These are phyloP conservation scores for Rhodotorula sp. DNA, from an alignment of 1,284 basidiomycete species.

Conservation along the genomic window DNA sequence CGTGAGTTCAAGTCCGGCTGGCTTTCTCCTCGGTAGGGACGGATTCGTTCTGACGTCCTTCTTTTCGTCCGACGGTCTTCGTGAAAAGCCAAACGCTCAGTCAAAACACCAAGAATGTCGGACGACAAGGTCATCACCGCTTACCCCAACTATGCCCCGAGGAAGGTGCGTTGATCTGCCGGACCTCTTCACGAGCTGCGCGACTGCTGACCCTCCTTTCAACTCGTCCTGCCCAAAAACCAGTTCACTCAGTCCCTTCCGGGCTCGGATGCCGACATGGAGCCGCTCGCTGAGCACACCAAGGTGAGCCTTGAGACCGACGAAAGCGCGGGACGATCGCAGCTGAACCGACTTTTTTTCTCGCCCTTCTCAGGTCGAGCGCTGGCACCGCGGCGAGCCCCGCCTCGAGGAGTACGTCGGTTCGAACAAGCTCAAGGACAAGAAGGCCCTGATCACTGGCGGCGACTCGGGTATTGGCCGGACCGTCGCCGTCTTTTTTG, in stretches of 20 bases:
- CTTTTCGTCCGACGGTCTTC: too few species aligned
- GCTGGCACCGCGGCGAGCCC: constrained; percentile 62
- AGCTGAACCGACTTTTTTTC: neutral
- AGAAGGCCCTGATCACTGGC: constrained; percentile 61
- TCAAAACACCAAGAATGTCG: neutral
- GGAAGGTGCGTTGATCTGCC: neutral
- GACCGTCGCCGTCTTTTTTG: constrained; percentile 61
- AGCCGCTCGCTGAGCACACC: constrained; percentile 19
- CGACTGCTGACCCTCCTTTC: neutral
- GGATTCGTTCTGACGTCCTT: too few species aligned
- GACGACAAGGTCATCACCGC: constrained; percentile 36
- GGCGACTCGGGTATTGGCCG: constrained; percentile 63
- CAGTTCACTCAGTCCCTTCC: constrained; percentile 55
- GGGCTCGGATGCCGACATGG: constrained; percentile 52
- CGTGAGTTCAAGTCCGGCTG: too few species aligned
- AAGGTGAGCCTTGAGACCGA: neutral
- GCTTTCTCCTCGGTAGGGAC: too few species aligned
- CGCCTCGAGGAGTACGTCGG: constrained; percentile 55
- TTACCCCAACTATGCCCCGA: constrained; percentile 33
- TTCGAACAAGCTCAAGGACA: constrained; percentile 56
- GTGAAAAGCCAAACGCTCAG: too few species aligned
- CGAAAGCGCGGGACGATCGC: too few species aligned
- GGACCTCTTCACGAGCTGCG: too few species aligned
- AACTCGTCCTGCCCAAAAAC: neutral
- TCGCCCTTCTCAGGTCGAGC: constrained; percentile 57